These are phyloP conservation scores for Candida caryicola DNA, from an alignment of 805 yeast genomes.

Conservation along the genomic window DNA sequence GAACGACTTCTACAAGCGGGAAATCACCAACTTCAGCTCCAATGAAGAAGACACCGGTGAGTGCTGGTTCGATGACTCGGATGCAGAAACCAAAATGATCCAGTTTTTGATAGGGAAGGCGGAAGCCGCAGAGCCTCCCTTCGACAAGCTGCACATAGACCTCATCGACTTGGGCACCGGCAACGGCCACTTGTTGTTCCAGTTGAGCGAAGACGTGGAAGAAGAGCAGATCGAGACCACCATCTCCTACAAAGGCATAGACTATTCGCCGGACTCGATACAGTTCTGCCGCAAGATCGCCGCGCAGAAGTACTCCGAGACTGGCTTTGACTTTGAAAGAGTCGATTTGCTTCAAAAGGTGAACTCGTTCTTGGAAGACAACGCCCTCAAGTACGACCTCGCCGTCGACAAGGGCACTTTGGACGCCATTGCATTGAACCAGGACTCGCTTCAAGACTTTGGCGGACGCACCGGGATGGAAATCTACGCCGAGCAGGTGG, in stretches of 20 bases:
- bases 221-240: slow-evolving; percentile 30
- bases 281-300: slow-evolving; percentile 67
- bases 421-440: slow-evolving; percentile 92
- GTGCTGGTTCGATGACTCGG: slow-evolving; percentile 94
- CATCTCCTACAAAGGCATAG: slow-evolving; percentile 57
- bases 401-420: slow-evolving; percentile 92
- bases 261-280: slow-evolving; percentile 81
- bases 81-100: slow-evolving; percentile 84
- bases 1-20: slow-evolving; percentile 82
- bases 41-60: slow-evolving; percentile 90
- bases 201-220: slow-evolving; percentile 62
- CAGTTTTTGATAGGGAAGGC: slow-evolving; percentile 59
- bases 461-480: slow-evolving; percentile 49
- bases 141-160: slow-evolving; percentile 24
- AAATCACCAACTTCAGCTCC: slow-evolving; percentile 64
- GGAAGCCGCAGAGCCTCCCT: slow-evolving; percentile 25
- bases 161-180: slow-evolving; percentile 93
- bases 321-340: slow-evolving; percentile 52
- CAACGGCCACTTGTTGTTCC: slow-evolving; percentile 84
- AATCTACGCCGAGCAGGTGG: slow-evolving; percentile 60
- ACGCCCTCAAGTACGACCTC: slow-evolving; percentile 56
- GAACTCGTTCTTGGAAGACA: slow-evolving; percentile 34
- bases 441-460: slow-evolving; percentile 42
- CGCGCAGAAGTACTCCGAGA: slow-evolving; percentile 29
- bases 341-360: slow-evolving; percentile 61